These are phyloP conservation scores for Musa troglodytarum DNA, from an alignment of 176 grass and related monocot species.

Conservation along the genomic window DNA sequence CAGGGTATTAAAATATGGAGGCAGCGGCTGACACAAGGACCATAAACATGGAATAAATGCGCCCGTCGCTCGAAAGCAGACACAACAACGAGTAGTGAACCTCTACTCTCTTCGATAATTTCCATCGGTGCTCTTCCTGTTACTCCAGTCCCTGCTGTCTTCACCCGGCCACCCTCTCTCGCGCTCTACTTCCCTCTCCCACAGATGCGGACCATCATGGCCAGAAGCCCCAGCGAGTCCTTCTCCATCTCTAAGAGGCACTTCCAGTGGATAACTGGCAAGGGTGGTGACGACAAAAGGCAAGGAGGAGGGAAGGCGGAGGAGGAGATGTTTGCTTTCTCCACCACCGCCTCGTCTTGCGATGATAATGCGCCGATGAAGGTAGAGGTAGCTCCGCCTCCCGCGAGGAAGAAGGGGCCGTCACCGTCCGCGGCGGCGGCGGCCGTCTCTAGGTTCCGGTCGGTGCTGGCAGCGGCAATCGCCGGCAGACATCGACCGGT, in stretches of 20 bases:
- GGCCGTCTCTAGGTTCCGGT: constrained; percentile 46
- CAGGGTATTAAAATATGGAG: background rate
- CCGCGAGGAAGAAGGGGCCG: background rate
- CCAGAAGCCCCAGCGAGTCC: no score
- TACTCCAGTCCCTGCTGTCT: background rate
- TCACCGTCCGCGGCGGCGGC: constrained; percentile 11
- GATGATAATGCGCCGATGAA: constrained; percentile 56
- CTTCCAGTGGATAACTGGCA: constrained; percentile 74
- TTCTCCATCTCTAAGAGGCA: no score
- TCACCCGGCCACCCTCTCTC: background rate
- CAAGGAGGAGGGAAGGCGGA: constrained; percentile 27
- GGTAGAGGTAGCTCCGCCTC: constrained; percentile 22
- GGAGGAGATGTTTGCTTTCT: constrained; percentile 8
- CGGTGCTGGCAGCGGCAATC: constrained; percentile 51
- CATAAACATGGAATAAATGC: constrained; percentile 44
- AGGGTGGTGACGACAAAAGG: constrained; percentile 28
- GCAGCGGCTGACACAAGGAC: constrained; percentile 25
- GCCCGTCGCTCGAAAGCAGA: constrained; percentile 14
- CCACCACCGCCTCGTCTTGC: constrained; percentile 3
- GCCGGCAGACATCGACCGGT: constrained; percentile 24
- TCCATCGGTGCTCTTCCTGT: background rate
- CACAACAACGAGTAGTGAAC: background rate
- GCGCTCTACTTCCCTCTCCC: background rate
- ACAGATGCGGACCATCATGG: background rate
- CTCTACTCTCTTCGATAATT: background rate